Percentiles rank a stretch among this genome's conserved stretches.
Conservation (phyloP, 768 basidiomycete species). For the Xerocomus brunneocitrinus region DNA sequence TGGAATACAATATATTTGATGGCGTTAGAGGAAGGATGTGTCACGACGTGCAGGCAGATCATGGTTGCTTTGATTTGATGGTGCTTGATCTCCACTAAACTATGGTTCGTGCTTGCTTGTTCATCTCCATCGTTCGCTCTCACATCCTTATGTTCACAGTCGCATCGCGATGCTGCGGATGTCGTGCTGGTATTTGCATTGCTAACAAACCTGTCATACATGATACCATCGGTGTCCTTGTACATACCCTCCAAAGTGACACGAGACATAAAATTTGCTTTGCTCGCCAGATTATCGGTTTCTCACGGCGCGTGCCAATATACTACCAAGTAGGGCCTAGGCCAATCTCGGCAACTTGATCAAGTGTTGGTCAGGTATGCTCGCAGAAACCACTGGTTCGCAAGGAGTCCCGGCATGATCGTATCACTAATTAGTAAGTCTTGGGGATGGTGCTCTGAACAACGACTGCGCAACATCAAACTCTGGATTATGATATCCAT, state of each 20-base stretch:
- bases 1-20: slow-evolving; percentile 10
- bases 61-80: slow-evolving; percentile 5
- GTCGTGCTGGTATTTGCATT: neutral
- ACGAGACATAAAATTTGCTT: too few relatives aligned
- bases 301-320: too few relatives aligned
- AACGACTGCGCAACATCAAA: neutral
- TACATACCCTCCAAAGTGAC: neutral
- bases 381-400: too few relatives aligned
- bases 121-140: neutral
- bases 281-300: too few relatives aligned
- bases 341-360: too few relatives aligned
- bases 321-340: too few relatives aligned
- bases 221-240: neutral
- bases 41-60: neutral
- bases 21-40: slow-evolving; percentile 20
- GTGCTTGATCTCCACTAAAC: slow-evolving; percentile 15
- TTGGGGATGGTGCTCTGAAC: too few relatives aligned
- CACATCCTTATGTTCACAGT: neutral
- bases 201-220: neutral
- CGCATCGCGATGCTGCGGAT: neutral
- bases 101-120: neutral
- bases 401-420: too few relatives aligned
- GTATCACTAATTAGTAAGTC: too few relatives aligned
- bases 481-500: neutral
- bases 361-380: too few relatives aligned